Conservation (phyloP, 176 grass and related monocot genomes). For the Zoysia japonica region DNA sequence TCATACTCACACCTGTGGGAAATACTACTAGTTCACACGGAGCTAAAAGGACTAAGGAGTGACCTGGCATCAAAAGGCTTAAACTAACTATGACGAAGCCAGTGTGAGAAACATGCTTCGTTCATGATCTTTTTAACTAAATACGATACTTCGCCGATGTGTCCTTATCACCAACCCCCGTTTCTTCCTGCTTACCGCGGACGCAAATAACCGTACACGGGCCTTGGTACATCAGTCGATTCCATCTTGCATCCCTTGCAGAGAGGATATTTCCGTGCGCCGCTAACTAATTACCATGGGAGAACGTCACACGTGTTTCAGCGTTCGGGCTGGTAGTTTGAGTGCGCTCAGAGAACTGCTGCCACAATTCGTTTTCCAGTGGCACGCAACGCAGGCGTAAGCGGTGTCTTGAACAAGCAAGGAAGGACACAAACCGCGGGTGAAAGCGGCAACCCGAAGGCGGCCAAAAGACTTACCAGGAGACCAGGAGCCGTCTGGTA, state of each 20-base stretch:
- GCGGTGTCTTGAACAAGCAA: background rate
- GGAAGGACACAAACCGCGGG: background rate
- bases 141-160: background rate
- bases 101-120: slow-evolving; percentile 3
- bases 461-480: background rate
- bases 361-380: background rate
- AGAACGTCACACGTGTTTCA: background rate
- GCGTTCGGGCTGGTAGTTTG: background rate
- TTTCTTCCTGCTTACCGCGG: slow-evolving; percentile 17
- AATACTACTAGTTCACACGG: slow-evolving; percentile 1
- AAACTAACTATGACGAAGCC: background rate
- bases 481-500: slow-evolving; percentile 1
- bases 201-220: slow-evolving; percentile 27
- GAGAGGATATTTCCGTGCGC: background rate
- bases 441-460: background rate
- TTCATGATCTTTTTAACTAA: background rate
- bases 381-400: background rate
- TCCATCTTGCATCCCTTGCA: background rate
- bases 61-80: background rate
- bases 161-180: background rate
- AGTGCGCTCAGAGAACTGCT: background rate
- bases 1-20: background rate
- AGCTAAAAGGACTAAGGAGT: background rate
- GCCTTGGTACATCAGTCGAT: background rate
- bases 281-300: background rate